These are phyloP conservation scores for Solanum hybrid DNA, from an alignment of 305 asterid genomes.

Conservation along the genomic window DNA sequence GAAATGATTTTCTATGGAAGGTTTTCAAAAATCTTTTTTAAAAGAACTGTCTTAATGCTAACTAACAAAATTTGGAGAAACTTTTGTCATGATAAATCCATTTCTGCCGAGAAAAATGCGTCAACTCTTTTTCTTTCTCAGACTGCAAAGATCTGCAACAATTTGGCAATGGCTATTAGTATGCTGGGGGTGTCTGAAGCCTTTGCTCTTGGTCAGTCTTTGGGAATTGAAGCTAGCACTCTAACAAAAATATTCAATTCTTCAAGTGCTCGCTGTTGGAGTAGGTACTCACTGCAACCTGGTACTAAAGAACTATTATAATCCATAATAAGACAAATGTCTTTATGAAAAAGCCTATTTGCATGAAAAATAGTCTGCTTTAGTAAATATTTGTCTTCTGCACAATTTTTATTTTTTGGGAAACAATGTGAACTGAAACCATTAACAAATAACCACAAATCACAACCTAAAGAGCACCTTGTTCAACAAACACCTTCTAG, in stretches of 20 bases:
- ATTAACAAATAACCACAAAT: neutral
- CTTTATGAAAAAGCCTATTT: neutral
- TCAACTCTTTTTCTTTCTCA: slow-evolving; percentile 12
- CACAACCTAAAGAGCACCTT: neutral
- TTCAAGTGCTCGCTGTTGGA: slow-evolving; percentile 98
- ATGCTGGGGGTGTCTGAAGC: slow-evolving; percentile 99
- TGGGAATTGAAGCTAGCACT: slow-evolving; percentile 65
- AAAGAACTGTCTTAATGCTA: neutral
- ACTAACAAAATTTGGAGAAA: neutral
- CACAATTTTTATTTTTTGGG: neutral
- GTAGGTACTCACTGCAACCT: slow-evolving; percentile 51
- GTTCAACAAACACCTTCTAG: neutral
- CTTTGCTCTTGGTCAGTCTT: slow-evolving; percentile 80
- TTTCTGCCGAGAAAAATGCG: neutral
- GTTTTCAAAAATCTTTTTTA: neutral
- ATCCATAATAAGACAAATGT: neutral
- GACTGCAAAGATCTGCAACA: slow-evolving; percentile 95
- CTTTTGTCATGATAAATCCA: neutral
- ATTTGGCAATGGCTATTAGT: slow-evolving; percentile 89
- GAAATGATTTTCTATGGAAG: neutral
- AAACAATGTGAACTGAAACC: neutral
- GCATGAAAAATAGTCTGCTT: neutral
- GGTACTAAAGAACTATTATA: neutral
- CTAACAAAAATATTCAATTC: slow-evolving; percentile 75
- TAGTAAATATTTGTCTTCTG: neutral